Evolutionary conservation across 1,284 basidiomycete species (phyloP).

Genomic region (Sanghuangporus baumii): DNA sequence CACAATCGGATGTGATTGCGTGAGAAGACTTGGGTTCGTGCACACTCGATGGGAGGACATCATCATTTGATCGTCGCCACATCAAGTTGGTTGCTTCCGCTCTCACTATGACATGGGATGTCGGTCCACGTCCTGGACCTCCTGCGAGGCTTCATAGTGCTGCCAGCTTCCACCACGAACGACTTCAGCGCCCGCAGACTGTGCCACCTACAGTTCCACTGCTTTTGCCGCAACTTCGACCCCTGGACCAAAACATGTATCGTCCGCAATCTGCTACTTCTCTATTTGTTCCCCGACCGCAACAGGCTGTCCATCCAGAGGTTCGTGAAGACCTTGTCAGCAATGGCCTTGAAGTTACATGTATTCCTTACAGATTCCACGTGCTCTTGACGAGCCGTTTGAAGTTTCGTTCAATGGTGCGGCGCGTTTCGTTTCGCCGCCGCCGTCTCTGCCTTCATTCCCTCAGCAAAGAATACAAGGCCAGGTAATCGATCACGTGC

Average conservation of each 20-base stretch:
- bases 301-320: conserved; percentile 53
- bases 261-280: conserved; percentile 51
- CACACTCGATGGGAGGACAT: background rate
- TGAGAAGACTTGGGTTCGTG: background rate
- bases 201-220: conserved; percentile 35
- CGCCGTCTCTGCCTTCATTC: conserved; percentile 14
- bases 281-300: conserved; percentile 62
- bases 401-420: conserved; percentile 14
- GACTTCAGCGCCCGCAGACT: background rate
- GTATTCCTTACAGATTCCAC: conserved; percentile 48
- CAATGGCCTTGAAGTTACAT: conserved; percentile 17
- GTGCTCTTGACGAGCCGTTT: conserved; percentile 46
- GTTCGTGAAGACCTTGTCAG: conserved; percentile 33
- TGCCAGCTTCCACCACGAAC: background rate
- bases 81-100: background rate
- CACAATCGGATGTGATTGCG: background rate
- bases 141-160: conserved; percentile 7
- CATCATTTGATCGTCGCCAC: background rate
- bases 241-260: conserved; percentile 21
- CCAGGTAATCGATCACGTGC: conserved; percentile 22
- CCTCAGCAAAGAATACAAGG: conserved; percentile 9
- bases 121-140: background rate
- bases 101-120: background rate
- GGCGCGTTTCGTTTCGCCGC: conserved; percentile 5
- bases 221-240: conserved; percentile 31